Evolutionary conservation across 1,284 basidiomycete genomes (phyloP).

Genomic region (Ustilago curta): DNA sequence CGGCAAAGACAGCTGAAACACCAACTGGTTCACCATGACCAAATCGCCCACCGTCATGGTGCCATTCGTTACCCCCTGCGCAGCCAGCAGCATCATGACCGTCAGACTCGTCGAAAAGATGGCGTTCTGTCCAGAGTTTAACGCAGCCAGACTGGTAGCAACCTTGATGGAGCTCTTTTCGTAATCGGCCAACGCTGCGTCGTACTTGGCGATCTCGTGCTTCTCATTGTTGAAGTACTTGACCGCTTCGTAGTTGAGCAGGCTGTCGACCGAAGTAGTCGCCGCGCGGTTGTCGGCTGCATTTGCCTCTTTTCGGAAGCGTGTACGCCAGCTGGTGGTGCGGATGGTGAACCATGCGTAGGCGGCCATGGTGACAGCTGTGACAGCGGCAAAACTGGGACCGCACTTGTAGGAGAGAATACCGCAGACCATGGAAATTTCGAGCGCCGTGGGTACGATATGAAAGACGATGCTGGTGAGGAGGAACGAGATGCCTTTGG

Average conservation of each 20-base stretch:
- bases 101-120: slow-evolving; percentile 95
- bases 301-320: slow-evolving; percentile 94
- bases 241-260: slow-evolving; percentile 98
- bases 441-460: slow-evolving; percentile 92
- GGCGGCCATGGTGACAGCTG: slow-evolving; percentile 83
- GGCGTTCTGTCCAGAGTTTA: slow-evolving; percentile 96
- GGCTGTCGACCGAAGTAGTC: slow-evolving; percentile 89
- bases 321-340: slow-evolving; percentile 96
- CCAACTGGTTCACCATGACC: slow-evolving; percentile 99
- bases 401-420: slow-evolving; percentile 98
- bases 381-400: slow-evolving; percentile 94
- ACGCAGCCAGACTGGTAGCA: slow-evolving; percentile 88
- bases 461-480: slow-evolving; percentile 93
- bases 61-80: slow-evolving; percentile 91
- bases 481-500: slow-evolving; percentile 96
- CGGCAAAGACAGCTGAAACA: slow-evolving; percentile 95
- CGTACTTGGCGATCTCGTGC: slow-evolving; percentile 90
- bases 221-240: slow-evolving; percentile 99
- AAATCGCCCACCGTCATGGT: slow-evolving; percentile 98
- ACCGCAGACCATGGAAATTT: slow-evolving; percentile 96
- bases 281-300: slow-evolving; percentile 96
- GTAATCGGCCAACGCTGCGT: slow-evolving; percentile 86
- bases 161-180: slow-evolving; percentile 94
- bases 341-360: slow-evolving; percentile 98
- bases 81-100: slow-evolving; percentile 94